These are phyloP conservation scores for Candida morakotiae DNA, from an alignment of 805 yeast genomes.

Conservation along the genomic window DNA sequence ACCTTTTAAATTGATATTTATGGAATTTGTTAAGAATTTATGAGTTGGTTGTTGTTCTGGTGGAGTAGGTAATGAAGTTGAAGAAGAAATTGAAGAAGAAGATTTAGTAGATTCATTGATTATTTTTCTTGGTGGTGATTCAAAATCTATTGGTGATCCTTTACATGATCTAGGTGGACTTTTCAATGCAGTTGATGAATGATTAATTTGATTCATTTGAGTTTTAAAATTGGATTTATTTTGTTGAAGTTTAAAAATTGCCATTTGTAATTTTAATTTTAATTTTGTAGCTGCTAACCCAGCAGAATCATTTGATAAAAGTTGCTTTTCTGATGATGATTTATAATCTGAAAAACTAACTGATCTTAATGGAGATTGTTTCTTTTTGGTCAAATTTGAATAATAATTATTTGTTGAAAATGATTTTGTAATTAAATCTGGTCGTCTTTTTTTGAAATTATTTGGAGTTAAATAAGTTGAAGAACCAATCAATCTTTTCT, in stretches of 20 bases:
- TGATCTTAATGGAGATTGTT: constrained; percentile 6
- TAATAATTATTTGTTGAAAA: constrained; percentile 7
- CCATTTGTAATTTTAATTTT: constrained; percentile 39
- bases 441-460: constrained; percentile 6
- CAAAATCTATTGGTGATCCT: constrained; percentile 5
- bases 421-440: constrained; percentile 8
- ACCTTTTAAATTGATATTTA: constrained; percentile 18
- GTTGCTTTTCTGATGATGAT: constrained; percentile 4
- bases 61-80: constrained; percentile 12
- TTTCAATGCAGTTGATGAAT: constrained; percentile 8
- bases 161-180: constrained; percentile 9
- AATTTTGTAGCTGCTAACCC: constrained; percentile 41
- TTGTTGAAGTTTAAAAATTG: constrained; percentile 35
- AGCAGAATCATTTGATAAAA: constrained; percentile 23
- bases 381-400: constrained; percentile 5
- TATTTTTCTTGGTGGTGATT: no score
- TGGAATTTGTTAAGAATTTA: constrained; percentile 14
- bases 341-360: constrained; percentile 26
- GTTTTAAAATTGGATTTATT: neutral
- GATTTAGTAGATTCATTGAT: no score
- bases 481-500: neutral
- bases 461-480: neutral
- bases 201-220: neutral
- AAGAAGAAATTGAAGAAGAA: neutral
- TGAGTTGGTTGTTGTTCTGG: constrained; percentile 8